Conservation (phyloP, 2,329 filamentous ascomycete genomes). For the Penicillium sp. region DNA sequence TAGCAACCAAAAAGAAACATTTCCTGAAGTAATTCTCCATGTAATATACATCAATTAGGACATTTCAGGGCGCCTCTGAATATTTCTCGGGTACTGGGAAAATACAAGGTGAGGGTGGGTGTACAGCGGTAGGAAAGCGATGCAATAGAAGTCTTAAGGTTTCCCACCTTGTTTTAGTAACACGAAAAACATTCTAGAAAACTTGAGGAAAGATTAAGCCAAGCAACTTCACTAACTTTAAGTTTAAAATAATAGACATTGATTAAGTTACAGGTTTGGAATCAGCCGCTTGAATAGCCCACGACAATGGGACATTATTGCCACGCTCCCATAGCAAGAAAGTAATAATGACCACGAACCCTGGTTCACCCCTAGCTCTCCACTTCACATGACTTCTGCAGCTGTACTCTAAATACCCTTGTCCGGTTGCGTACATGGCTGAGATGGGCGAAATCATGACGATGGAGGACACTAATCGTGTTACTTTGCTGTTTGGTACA, state of each 20-base stretch:
- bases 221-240: background rate
- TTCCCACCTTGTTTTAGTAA: background rate
- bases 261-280: too few species aligned
- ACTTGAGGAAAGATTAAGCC: background rate
- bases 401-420: background rate
- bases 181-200: background rate
- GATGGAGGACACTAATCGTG: constrained; percentile 16
- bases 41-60: too few species aligned
- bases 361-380: background rate
- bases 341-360: background rate
- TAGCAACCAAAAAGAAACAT: too few species aligned
- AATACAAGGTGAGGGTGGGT: too few species aligned
- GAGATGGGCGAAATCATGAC: constrained; percentile 6
- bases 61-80: too few species aligned
- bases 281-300: too few species aligned
- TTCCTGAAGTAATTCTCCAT: too few species aligned
- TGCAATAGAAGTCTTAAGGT: too few species aligned
- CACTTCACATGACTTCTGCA: background rate
- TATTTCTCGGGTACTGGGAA: background rate
- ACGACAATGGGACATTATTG: background rate
- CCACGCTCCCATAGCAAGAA: background rate
- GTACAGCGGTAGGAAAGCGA: too few species aligned
- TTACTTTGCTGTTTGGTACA: background rate
- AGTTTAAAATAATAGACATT: background rate
- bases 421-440: background rate